Evolutionary conservation across 768 basidiomycete species (phyloP).

Genomic region (Mycena leptocephala): DNA sequence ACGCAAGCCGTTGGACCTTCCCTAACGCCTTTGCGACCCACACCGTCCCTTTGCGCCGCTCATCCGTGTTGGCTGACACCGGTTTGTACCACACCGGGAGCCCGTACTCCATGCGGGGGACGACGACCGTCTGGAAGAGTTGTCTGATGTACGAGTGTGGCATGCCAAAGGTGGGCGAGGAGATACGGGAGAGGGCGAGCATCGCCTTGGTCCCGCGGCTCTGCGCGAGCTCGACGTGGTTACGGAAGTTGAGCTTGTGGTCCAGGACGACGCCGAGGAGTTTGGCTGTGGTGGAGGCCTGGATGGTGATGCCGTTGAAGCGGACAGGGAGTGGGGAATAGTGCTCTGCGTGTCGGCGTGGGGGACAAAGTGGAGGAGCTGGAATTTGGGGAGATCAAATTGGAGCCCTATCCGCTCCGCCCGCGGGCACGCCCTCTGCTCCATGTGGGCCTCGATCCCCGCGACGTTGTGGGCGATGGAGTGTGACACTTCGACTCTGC

Average conservation of each 20-base stretch:
- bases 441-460: neutral
- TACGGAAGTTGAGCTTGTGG: too few species aligned
- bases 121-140: too few species aligned
- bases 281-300: neutral
- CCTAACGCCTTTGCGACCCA: too few species aligned
- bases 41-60: neutral
- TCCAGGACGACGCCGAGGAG: too few species aligned
- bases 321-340: neutral
- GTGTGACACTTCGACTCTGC: neutral
- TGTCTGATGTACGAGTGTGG: neutral
- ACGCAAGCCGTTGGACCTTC: too few species aligned
- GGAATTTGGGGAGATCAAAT: neutral
- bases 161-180: neutral
- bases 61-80: neutral
- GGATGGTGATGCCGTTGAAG: neutral
- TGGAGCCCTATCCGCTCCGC: neutral
- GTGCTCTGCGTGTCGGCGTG: neutral
- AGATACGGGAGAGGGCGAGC: neutral
- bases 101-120: too few species aligned
- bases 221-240: too few species aligned
- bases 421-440: neutral
- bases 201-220: too few species aligned
- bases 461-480: neutral
- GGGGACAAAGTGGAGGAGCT: neutral
- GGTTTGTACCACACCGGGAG: too few species aligned